Conservation (phyloP, 139 green algal species). For the Mychonastes homosphaera region DNA sequence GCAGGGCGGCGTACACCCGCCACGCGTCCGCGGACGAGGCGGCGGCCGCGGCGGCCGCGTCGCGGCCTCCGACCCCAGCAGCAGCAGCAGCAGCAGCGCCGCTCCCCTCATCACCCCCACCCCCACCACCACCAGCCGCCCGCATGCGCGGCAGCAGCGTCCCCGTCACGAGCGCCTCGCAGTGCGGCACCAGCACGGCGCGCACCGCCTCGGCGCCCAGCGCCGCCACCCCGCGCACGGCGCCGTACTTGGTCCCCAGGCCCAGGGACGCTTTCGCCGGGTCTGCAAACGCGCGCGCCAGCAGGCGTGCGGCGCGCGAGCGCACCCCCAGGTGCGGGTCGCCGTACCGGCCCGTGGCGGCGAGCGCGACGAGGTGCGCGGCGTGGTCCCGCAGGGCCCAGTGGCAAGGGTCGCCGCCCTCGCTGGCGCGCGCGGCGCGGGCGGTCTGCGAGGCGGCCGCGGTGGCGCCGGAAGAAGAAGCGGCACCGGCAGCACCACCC, state of each 20-base stretch:
- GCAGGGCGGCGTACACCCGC: conserved; percentile 31
- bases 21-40: conserved; percentile 20
- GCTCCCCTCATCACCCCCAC: neutral
- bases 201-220: conserved; percentile 50
- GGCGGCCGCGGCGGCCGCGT: neutral
- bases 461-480: neutral
- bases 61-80: neutral
- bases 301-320: conserved; percentile 36
- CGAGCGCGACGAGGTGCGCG: conserved; percentile 32
- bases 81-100: neutral
- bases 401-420: no score
- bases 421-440: neutral
- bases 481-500: neutral
- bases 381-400: conserved; percentile 41
- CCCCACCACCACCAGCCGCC: neutral
- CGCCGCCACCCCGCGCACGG: conserved; percentile 27
- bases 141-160: conserved; percentile 27
- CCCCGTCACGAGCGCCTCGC: conserved; percentile 43
- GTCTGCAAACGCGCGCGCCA: conserved; percentile 43
- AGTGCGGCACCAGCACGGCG: conserved; percentile 60
- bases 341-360: conserved; percentile 26
- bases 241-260: conserved; percentile 45
- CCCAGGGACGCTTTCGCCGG: conserved; percentile 16
- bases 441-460: no score
- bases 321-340: conserved; percentile 48